phyloP scores from a whole-genome alignment of 495 filamentous ascomycete species.

The Penicillium salamii region DNA sequence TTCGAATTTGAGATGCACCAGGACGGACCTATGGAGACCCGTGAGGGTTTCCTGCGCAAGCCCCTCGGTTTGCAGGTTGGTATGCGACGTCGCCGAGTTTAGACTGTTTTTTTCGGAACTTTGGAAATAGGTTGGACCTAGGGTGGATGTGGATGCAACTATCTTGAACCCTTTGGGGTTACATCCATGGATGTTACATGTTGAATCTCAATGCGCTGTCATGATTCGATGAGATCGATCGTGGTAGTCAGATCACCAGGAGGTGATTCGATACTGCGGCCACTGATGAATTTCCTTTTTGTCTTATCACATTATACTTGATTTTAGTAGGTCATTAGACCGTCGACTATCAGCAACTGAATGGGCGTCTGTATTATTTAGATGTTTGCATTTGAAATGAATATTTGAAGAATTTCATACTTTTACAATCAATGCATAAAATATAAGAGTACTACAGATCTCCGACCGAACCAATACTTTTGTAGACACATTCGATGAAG shows the following conservation, averaged over 20 bases:
- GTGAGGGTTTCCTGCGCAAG: slow-evolving; percentile 90
- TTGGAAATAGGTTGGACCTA: slow-evolving; percentile 6
- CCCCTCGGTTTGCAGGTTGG: slow-evolving; percentile 73
- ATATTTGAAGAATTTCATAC: too few species aligned
- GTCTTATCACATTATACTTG: background rate
- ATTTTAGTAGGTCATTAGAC: background rate
- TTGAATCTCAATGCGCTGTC: background rate
- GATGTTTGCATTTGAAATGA: too few species aligned
- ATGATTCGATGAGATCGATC: slow-evolving; percentile 11
- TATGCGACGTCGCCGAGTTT: slow-evolving; percentile 49
- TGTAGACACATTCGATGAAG: too few species aligned
- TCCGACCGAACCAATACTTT: too few species aligned
- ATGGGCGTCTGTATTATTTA: slow-evolving; percentile 5
- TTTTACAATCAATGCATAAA: too few species aligned
- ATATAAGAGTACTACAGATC: too few species aligned
- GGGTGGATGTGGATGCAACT: slow-evolving; percentile 7
- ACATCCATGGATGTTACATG: background rate
- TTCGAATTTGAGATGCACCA: slow-evolving; percentile 76
- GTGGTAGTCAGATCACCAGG: background rate
- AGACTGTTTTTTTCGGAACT: background rate
- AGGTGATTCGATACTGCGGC: background rate
- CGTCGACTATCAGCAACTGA: background rate
- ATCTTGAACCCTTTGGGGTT: background rate
- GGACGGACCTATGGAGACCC: slow-evolving; percentile 64
- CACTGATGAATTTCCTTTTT: slow-evolving; percentile 19